Base-by-base conservation (phyloP, 805 yeast genomes). In the Metschnikowia hibisci region DNA sequence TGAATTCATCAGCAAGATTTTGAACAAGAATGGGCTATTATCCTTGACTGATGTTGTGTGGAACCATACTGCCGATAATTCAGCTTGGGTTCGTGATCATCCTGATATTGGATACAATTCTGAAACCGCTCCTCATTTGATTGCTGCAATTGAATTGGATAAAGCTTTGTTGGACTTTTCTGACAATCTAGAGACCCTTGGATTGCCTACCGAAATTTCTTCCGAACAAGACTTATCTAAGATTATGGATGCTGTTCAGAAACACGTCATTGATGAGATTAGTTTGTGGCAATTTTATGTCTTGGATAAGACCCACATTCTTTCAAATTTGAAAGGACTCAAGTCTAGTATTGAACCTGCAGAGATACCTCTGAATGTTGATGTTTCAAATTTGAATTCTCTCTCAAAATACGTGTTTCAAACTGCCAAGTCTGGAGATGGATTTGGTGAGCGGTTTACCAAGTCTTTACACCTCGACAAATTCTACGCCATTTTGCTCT, bases 61-160 rank as follows among this genome's bases (percentile, higher is more conserved):
- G 74, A 91, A 91, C 61, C 99, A 91, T 59, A 91, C 98, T 0
- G 96, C 98, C 2, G 76, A 87, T 59, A 87, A 91, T 63, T 88
- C 98, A 0, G 63, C 56, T 0, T 91, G 99, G 99, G 64, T 93
- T 27, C 66, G 77, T 33, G 84, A 82, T 2, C 89, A 87, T 53
- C 97, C 98, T 0, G 96, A 90, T 16, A 80, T 86, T 2, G 98
- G 98, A 8, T 91, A 91, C 64, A 86, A 87, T 45, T 74, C 74
- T 20, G 76, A 75, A 40, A 90, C 96, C 2, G 95, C 97, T 2
- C 97, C 98, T 4, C 96, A 91, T 64, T 73, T 91, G 49, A 71
- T 60, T 11, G 66, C 95, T 3, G 97, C 98, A 1, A 82, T 89
- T 32, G 96, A 83, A 54, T 74, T 91, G 44, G 99, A 91, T 61